Percentiles rank a stretch among this genome's conserved stretches.
Conservation (phyloP, 2,329 filamentous ascomycete genomes). For the Scedosporium dehoogii region DNA sequence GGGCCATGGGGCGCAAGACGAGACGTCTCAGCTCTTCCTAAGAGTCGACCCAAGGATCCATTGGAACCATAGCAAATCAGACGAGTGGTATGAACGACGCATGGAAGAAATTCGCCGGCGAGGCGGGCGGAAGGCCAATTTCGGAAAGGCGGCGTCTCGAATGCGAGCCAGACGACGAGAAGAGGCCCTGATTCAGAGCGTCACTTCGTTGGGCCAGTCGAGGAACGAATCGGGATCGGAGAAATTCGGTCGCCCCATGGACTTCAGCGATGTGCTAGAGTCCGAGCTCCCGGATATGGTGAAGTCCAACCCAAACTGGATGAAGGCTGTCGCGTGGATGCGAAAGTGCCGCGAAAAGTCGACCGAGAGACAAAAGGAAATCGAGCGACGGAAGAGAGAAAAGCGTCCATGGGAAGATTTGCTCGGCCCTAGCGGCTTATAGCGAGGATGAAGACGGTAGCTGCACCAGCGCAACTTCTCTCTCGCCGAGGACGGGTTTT, state of each 20-base stretch:
- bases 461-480: neutral
- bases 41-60: slow-evolving; percentile 39
- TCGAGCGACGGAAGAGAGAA: neutral
- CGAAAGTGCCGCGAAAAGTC: slow-evolving; percentile 18
- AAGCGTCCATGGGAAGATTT: neutral
- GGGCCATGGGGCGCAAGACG: neutral
- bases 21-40: neutral
- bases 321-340: slow-evolving; percentile 27
- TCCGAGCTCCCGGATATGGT: slow-evolving; percentile 34
- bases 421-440: neutral
- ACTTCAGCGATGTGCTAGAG: slow-evolving; percentile 27
- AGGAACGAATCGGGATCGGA: slow-evolving; percentile 14
- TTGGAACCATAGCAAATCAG: slow-evolving; percentile 30
- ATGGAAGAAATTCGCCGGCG: slow-evolving; percentile 38
- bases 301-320: slow-evolving; percentile 32
- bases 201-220: slow-evolving; percentile 9
- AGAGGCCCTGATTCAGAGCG: slow-evolving; percentile 11
- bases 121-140: slow-evolving; percentile 38
- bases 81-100: slow-evolving; percentile 37
- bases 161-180: slow-evolving; percentile 20
- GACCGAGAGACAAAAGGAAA: slow-evolving; percentile 3
- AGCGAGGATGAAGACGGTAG: neutral
- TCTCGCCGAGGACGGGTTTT: neutral
- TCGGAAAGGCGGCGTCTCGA: slow-evolving; percentile 33
- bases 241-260: slow-evolving; percentile 17